These are phyloP conservation scores for Iberis pinnata DNA, from an alignment of 345 rosid species.

Conservation along the genomic window DNA sequence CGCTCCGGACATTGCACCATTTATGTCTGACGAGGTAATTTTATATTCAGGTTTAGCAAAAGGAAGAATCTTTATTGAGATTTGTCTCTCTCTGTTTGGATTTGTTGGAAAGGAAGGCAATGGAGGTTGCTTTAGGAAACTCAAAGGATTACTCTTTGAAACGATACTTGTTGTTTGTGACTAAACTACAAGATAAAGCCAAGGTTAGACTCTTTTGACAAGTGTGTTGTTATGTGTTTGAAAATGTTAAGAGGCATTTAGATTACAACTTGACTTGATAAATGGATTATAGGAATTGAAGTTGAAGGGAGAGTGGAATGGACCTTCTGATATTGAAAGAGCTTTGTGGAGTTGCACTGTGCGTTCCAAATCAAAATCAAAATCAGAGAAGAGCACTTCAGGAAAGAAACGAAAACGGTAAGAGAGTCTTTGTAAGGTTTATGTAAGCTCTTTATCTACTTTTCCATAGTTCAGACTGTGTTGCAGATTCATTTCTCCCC, in stretches of 20 bases:
- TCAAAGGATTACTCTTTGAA: conserved; percentile 72
- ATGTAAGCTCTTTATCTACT: too few species aligned
- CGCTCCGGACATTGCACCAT: conserved; percentile 68
- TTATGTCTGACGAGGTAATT: conserved; percentile 85
- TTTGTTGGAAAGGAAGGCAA: conserved; percentile 42
- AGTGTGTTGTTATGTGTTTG: background rate
- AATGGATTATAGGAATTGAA: conserved; percentile 50
- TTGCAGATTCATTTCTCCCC: too few species aligned
- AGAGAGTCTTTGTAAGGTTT: conserved; percentile 13
- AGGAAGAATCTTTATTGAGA: background rate
- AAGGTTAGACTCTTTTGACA: conserved; percentile 39
- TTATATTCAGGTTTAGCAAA: background rate
- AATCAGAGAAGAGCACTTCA: conserved; percentile 29
- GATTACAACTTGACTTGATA: background rate
- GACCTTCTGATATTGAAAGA: conserved; percentile 75
- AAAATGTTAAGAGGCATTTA: background rate
- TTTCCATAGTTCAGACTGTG: too few species aligned
- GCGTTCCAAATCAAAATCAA: conserved; percentile 29
- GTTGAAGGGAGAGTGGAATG: conserved; percentile 43
- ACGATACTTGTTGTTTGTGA: conserved; percentile 49
- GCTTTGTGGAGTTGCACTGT: conserved; percentile 71
- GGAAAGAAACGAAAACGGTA: conserved; percentile 63
- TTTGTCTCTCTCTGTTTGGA: background rate
- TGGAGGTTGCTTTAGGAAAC: conserved; percentile 63
- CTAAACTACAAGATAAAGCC: conserved; percentile 51